A percentile compares a stretch with the other conserved stretches of the same genome.
phyloP scores from a whole-genome alignment of 1,284 basidiomycete species.

The Bondarzewia mesenterica region DNA sequence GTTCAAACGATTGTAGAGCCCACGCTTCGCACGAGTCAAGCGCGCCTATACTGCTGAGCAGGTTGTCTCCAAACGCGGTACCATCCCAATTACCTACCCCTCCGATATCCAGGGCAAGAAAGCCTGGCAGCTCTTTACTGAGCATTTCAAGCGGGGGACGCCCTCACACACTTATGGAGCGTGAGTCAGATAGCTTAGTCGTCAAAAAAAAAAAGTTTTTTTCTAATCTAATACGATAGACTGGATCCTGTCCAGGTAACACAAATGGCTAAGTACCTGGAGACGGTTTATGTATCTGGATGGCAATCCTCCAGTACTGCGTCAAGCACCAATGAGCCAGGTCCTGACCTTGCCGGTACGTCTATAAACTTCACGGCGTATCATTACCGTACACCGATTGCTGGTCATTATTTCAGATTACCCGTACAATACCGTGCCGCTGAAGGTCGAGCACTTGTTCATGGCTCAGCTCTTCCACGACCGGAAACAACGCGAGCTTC shows the following conservation, averaged over 20 bases:
- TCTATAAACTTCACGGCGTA: slow-evolving; percentile 4
- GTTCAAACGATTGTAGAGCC: slow-evolving; percentile 45
- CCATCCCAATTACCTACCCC: slow-evolving; percentile 80
- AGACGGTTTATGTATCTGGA: slow-evolving; percentile 97
- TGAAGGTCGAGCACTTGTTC: slow-evolving; percentile 86
- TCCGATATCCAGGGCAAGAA: slow-evolving; percentile 86
- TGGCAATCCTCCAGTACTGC: slow-evolving; percentile 96
- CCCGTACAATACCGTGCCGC: slow-evolving; percentile 90
- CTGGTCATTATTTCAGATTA: slow-evolving; percentile 56
- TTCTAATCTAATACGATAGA: slow-evolving; percentile 29
- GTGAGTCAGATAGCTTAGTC: slow-evolving; percentile 44
- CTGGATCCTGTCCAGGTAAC: slow-evolving; percentile 96
- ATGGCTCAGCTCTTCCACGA: slow-evolving; percentile 87
- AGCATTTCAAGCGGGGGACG: slow-evolving; percentile 64
- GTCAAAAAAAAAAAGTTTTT: neutral
- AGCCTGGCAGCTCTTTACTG: slow-evolving; percentile 64
- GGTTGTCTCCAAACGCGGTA: slow-evolving; percentile 92
- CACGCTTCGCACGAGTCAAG: slow-evolving; percentile 79
- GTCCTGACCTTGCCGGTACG: slow-evolving; percentile 92
- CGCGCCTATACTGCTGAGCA: slow-evolving; percentile 91
- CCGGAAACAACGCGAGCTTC: slow-evolving; percentile 76
- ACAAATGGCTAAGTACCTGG: slow-evolving; percentile 98
- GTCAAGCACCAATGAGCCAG: slow-evolving; percentile 89
- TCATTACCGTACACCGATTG: slow-evolving; percentile 3
- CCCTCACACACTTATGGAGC: slow-evolving; percentile 96